Conservation (phyloP, 345 rosid genomes). For the Eutrema heterophyllum region DNA sequence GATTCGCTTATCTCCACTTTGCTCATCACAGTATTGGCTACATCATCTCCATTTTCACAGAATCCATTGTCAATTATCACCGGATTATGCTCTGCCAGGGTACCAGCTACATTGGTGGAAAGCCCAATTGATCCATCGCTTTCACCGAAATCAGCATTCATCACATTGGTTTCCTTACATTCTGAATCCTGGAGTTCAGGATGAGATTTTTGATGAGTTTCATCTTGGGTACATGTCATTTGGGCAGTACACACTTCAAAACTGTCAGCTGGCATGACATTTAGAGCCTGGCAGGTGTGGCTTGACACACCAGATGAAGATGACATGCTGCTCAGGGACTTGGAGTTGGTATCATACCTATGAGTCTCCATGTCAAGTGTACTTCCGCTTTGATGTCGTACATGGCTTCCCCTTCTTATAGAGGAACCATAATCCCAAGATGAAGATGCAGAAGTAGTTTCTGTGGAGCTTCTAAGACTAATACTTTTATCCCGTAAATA, state of each 20-base stretch:
- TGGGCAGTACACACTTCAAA: slow-evolving; percentile 34
- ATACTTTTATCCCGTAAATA: slow-evolving; percentile 58
- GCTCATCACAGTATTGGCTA: slow-evolving; percentile 18
- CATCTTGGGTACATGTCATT: slow-evolving; percentile 37
- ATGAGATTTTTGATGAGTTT: slow-evolving; percentile 35
- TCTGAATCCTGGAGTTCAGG: slow-evolving; percentile 32
- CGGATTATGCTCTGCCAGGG: slow-evolving; percentile 40
- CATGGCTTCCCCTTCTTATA: slow-evolving; percentile 55
- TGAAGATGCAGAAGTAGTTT: slow-evolving; percentile 80
- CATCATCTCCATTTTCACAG: slow-evolving; percentile 42
- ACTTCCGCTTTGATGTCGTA: slow-evolving; percentile 68
- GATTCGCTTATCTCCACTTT: slow-evolving; percentile 22
- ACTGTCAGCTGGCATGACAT: slow-evolving; percentile 39
- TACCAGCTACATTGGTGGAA: slow-evolving; percentile 31
- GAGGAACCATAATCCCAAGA: slow-evolving; percentile 70
- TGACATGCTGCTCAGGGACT: slow-evolving; percentile 55
- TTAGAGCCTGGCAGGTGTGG: slow-evolving; percentile 44
- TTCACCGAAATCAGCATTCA: slow-evolving; percentile 30
- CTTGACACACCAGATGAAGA: slow-evolving; percentile 55
- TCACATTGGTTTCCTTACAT: slow-evolving; percentile 29
- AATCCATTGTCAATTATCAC: slow-evolving; percentile 23
- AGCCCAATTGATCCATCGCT: slow-evolving; percentile 36
- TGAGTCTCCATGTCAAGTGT: slow-evolving; percentile 64
- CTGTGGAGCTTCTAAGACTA: slow-evolving; percentile 80
- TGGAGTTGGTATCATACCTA: slow-evolving; percentile 47